Conservation (phyloP, 2,329 filamentous ascomycete genomes). For the Fusarium burgessii region DNA sequence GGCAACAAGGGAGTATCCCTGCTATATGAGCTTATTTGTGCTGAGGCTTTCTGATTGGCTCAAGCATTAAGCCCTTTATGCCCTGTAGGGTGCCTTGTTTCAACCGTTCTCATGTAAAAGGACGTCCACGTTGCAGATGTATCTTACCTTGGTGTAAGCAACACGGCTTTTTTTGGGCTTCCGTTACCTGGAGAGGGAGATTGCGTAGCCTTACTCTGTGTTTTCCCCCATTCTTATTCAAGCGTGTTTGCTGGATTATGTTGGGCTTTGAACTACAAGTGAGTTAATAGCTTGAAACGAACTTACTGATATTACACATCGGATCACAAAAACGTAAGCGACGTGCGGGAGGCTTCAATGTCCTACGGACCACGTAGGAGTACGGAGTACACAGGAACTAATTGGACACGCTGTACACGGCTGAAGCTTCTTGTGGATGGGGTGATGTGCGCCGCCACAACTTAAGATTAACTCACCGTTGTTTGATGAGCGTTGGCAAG, state of each 20-base stretch:
- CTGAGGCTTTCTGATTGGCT: slow-evolving; percentile 6
- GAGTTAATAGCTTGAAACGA: not conserved
- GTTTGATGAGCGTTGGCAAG: slow-evolving; percentile 17
- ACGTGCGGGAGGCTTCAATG: not conserved
- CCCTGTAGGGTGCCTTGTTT: slow-evolving; percentile 23
- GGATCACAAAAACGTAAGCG: not conserved
- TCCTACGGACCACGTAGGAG: not conserved
- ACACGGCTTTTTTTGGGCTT: not conserved
- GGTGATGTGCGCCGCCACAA: slow-evolving; percentile 1
- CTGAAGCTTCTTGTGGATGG: not conserved
- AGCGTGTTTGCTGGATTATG: not conserved
- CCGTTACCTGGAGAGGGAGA: not conserved
- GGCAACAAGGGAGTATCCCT: slow-evolving; percentile 10
- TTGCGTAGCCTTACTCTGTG: not conserved
- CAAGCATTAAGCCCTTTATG: not conserved
- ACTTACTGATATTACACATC: not conserved
- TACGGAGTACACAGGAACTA: not conserved
- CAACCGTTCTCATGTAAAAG: slow-evolving; percentile 4
- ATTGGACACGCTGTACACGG: not conserved
- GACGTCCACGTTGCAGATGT: not conserved
- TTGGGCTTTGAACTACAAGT: not conserved
- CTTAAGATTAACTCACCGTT: not conserved
- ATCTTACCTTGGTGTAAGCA: not conserved
- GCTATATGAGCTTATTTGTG: slow-evolving; percentile 19
- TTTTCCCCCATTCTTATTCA: not conserved